Evolutionary conservation across 805 yeast species (phyloP).

Genomic region (Yarrowia keelungensis): DNA sequence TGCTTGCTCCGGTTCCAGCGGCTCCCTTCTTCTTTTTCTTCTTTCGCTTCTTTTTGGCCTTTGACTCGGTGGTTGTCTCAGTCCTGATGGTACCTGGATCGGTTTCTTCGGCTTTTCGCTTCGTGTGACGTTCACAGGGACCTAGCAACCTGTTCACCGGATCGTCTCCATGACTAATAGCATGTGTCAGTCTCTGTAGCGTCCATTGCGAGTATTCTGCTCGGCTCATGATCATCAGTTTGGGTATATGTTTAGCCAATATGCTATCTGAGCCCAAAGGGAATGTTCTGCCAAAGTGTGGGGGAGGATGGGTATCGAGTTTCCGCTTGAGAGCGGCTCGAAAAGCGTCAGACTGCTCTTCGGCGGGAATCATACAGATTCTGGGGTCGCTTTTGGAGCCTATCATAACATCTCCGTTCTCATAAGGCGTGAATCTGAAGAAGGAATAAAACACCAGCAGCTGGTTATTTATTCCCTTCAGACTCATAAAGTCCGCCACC

Average conservation of each 20-base stretch:
- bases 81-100: too few relatives aligned
- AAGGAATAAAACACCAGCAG: background rate
- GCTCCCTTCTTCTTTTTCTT: background rate
- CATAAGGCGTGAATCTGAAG: background rate
- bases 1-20: background rate
- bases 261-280: background rate
- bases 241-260: background rate
- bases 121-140: too few relatives aligned
- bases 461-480: background rate
- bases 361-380: background rate
- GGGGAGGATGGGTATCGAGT: background rate
- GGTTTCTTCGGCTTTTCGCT: too few relatives aligned
- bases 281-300: background rate
- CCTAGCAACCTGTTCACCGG: too few relatives aligned
- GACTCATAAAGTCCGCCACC: slow-evolving; percentile 5
- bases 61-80: too few relatives aligned
- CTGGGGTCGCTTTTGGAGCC: background rate
- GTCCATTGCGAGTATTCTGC: background rate
- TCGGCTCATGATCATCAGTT: background rate
- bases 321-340: background rate
- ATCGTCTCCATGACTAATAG: background rate
- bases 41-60: background rate
- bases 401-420: slow-evolving; percentile 3
- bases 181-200: background rate
- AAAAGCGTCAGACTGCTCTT: background rate